Base-by-base conservation (phyloP, 495 filamentous ascomycete genomes). In the Penicillium nucicola region DNA sequence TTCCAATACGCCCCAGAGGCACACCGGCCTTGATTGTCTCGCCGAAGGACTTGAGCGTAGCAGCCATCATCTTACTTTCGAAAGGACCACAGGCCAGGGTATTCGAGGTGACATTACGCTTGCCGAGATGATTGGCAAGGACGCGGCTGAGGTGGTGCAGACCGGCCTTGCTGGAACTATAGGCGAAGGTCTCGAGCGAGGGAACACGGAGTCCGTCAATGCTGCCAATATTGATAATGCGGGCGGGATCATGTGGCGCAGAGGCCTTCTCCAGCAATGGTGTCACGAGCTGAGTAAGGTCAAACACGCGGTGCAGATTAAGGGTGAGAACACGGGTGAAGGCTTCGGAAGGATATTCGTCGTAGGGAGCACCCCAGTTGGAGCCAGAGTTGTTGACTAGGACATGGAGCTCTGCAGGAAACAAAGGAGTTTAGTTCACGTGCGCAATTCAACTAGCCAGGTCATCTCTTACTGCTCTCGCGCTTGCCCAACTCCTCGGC, bases 11-110 rank as follows among this genome's bases (percentile, higher is more conserved):
- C 5, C 80, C 80, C 51, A 90, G 61, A n/a, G 89, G 89, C 48
- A 87, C 82, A 11, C 75, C 78, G 0, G 55, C 66, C 65, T 81
- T 77, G 57, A 93, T 87, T 22, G 65, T 61, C 11, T 89, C 84
- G 35, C 78, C 77, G 50, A 81, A 80, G 5, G 71, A 61, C 51
- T 82, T 68, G 45, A 91, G 65, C 34, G 86, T 89, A 34, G 78
- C 82, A 10, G 81, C 81, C 88, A 90, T 90, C 88, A 91, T 92
- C 70, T 89, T 89, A 51, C 82, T 87, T 61, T 88, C 75, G 56
- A 92, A 92, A 12, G 88, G 87, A 9, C 88, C 88, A 56, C 87
- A 91, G 28, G 88, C 88, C 44, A 92, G 73, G 1, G 84, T 76
- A 46, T 90, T 90, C 1, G 68, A 76, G 33, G 88, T 91, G 47